Percentiles rank a stretch among this genome's conserved stretches.
Conservation (phyloP, 805 yeast species). For the Hanseniaspora lindneri region DNA sequence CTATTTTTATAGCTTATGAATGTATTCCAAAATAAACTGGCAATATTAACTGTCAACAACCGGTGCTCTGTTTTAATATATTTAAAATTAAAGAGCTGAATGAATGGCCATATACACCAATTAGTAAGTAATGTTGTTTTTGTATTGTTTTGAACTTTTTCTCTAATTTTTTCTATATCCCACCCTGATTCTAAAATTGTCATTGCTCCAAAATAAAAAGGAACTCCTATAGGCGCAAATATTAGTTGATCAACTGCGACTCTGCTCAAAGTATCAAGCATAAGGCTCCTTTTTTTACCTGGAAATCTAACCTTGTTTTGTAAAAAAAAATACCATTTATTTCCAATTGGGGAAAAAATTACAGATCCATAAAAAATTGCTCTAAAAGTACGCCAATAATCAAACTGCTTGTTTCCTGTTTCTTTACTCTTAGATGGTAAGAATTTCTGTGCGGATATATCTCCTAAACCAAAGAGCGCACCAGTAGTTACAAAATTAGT, state of each 20-base stretch:
- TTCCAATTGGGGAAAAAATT: slow-evolving; percentile 66
- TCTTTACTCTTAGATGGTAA: slow-evolving; percentile 16
- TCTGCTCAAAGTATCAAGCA: slow-evolving; percentile 34
- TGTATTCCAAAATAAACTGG: slow-evolving; percentile 77
- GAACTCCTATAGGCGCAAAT: slow-evolving; percentile 71
- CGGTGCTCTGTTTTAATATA: slow-evolving; percentile 63
- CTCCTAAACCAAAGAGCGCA: slow-evolving; percentile 62
- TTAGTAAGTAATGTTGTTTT: slow-evolving; percentile 49
- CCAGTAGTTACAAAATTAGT: slow-evolving; percentile 49
- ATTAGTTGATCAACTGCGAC: slow-evolving; percentile 59
- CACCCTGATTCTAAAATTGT: slow-evolving; percentile 48
- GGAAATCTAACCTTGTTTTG: slow-evolving; percentile 34
- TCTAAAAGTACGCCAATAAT: slow-evolving; percentile 45
- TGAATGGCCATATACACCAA: slow-evolving; percentile 84
- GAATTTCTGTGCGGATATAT: slow-evolving; percentile 51
- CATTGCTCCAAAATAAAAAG: slow-evolving; percentile 58
- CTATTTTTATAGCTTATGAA: slow-evolving; percentile 51
- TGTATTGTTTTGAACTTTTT: slow-evolving; percentile 45
- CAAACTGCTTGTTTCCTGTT: slow-evolving; percentile 29
- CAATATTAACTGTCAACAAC: slow-evolving; percentile 52
- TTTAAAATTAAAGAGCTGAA: slow-evolving; percentile 68
- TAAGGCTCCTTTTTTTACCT: slow-evolving; percentile 18
- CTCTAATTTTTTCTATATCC: slow-evolving; percentile 33
- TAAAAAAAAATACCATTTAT: slow-evolving; percentile 53
- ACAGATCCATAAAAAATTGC: slow-evolving; percentile 61